Evolutionary conservation across 2,329 filamentous ascomycete species (phyloP).

Genomic region (Cephalotrichum gorgonifer): DNA sequence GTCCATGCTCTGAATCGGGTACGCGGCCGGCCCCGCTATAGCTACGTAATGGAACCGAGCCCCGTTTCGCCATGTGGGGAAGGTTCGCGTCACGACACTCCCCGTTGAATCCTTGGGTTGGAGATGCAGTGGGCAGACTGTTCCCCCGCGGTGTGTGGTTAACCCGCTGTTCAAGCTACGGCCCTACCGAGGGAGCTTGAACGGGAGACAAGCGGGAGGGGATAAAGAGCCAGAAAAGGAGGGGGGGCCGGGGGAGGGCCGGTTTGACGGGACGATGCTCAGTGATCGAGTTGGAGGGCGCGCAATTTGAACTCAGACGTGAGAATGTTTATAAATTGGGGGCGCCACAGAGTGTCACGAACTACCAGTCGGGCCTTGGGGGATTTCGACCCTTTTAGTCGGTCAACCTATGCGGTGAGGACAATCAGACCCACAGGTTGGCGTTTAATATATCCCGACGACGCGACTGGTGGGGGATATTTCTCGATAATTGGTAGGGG

Average conservation of each 20-base stretch:
- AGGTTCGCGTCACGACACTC: background rate
- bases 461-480: background rate
- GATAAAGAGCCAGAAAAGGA: background rate
- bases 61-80: background rate
- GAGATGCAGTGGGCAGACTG: background rate
- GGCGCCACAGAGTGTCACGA: background rate
- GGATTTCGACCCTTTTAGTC: background rate
- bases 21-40: background rate
- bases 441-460: background rate
- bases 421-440: background rate
- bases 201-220: background rate
- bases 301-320: background rate
- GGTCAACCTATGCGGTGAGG: background rate
- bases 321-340: background rate
- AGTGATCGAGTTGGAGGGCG: background rate
- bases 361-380: too few species aligned
- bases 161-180: background rate
- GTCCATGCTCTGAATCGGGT: background rate
- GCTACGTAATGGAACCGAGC: background rate
- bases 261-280: background rate
- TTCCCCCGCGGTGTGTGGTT: background rate
- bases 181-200: background rate
- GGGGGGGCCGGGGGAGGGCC: background rate
- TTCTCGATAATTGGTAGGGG: background rate
- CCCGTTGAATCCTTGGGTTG: background rate